Evolutionary conservation across 352 stramenopile species (phyloP), one percentile per base, ranked within the genome.

Genomic region (Globisporangium apiculatum): DNA sequence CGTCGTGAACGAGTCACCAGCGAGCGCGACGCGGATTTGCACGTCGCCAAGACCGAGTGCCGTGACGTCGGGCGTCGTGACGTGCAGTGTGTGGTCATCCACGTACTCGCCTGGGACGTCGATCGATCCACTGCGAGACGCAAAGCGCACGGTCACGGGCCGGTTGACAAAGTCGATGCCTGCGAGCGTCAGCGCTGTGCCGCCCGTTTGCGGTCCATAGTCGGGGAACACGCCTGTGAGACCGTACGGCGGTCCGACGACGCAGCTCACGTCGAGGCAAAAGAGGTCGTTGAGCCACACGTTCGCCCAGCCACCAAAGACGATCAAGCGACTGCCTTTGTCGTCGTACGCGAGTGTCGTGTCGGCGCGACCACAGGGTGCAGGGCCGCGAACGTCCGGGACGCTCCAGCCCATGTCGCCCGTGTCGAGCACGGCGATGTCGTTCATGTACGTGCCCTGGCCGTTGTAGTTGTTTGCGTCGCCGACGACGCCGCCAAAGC

Each of bases 251-350:
- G 96, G 96, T 0, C 96, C 96, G 4, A 99, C 95, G 24, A 98
- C 87, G 46, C 94, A 94, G 54, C 80, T 91, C 37, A 98, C 95
- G 49, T 98, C 91, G 37, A 98, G 91, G 9, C 83, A 74, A 60
- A 84, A 93, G n/a, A 97, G 70, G 51, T 98, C 87, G 55, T 94
- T 86, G 24, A 96, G 75, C 94, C 95, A 99, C 40, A 87, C 76
- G 58, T 98, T 98, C 1, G 92, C 89, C 95, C 96, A 99, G 36
- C 96, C 96, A 18, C 96, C 96, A 67, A 98, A 98, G 35, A 98
- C 66, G 36, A 98, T 67, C 15, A 99, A 62, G 0, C 89, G 78
- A 40, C 86, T 95, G 41, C 84, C 83, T 53, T 96, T 95, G 68
- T 91, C 82, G 49, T 98, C 95, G 71, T 98, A 98, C 2, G 82